phyloP scores from a whole-genome alignment of 129 eudicot species.

The Lonicera japonica region DNA sequence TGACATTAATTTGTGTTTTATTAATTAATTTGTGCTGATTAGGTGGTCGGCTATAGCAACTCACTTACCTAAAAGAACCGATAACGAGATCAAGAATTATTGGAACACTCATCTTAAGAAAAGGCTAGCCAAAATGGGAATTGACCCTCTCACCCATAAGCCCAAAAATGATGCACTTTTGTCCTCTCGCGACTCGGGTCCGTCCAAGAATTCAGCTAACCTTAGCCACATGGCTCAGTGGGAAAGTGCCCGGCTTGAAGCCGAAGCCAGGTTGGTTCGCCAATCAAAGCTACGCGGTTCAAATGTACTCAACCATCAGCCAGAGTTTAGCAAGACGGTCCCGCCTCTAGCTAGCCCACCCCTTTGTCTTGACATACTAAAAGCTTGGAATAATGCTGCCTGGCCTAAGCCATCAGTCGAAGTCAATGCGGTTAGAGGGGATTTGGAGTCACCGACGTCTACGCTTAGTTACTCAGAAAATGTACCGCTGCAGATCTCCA shows the following conservation, averaged over 20 bases:
- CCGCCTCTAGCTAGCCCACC: conserved; percentile 3
- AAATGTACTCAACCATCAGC: conserved; percentile 7
- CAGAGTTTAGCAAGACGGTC: conserved; percentile 12
- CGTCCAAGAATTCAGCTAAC: conserved; percentile 51
- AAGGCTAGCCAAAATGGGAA: conserved; percentile 33
- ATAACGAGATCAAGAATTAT: conserved; percentile 36
- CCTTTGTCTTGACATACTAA: conserved; percentile 36
- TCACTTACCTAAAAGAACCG: conserved; percentile 35
- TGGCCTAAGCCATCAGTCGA: conserved; percentile 24
- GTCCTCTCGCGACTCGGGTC: conserved; percentile 15
- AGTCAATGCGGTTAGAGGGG: conserved; percentile 15
- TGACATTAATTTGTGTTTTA: too few relatives aligned
- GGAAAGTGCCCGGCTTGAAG: conserved; percentile 96
- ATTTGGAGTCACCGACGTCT: conserved; percentile 73
- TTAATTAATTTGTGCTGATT: not conserved
- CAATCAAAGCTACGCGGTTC: conserved; percentile 52
- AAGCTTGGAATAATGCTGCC: conserved; percentile 54
- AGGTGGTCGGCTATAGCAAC: conserved; percentile 51
- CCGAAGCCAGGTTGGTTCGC: conserved; percentile 74
- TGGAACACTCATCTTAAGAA: conserved; percentile 47
- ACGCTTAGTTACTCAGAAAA: conserved; percentile 50
- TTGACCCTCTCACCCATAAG: conserved; percentile 43
- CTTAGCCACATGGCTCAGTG: conserved; percentile 97
- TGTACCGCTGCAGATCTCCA: conserved; percentile 13
- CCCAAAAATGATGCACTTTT: conserved; percentile 29